Conservation (phyloP, 1,284 basidiomycete species). For the Ustilago cynodontis region DNA sequence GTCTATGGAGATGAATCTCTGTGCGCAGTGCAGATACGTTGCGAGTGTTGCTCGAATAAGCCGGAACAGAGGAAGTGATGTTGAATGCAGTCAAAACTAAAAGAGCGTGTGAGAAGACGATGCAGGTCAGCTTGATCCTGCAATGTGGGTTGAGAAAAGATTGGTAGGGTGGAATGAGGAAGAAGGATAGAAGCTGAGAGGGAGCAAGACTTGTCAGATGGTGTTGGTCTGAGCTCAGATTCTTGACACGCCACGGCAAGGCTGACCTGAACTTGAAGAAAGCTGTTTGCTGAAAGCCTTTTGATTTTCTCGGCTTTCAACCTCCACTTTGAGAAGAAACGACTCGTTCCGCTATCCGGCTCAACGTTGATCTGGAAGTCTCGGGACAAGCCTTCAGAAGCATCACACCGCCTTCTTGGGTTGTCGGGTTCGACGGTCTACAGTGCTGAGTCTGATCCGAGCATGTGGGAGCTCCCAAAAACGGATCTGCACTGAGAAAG, state of each 20-base stretch:
- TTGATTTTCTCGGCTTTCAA: conserved; percentile 9
- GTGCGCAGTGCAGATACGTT: neutral
- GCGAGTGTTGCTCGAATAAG: neutral
- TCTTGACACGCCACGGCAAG: conserved; percentile 10
- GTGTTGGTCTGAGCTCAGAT: conserved; percentile 36
- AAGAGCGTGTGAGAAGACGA: neutral
- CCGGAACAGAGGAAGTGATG: neutral
- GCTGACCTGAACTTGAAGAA: conserved; percentile 19
- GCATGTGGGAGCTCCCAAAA: neutral
- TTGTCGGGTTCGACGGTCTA: neutral
- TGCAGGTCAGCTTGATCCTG: neutral
- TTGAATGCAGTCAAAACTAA: neutral
- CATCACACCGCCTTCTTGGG: neutral
- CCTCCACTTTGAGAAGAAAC: conserved; percentile 12
- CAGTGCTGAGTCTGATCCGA: neutral
- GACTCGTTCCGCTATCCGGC: neutral
- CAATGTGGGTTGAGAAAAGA: neutral
- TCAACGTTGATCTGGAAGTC: no score
- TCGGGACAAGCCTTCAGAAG: neutral
- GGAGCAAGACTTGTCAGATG: neutral
- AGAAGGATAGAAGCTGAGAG: neutral
- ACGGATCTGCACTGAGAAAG: no score
- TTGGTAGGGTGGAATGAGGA: neutral
- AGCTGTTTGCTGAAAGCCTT: neutral
- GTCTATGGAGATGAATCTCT: neutral